Evolutionary conservation across 1,139 yeast species (phyloP), one percentile per base, ranked within the genome.

Genomic region (Candida buenavistaensis): DNA sequence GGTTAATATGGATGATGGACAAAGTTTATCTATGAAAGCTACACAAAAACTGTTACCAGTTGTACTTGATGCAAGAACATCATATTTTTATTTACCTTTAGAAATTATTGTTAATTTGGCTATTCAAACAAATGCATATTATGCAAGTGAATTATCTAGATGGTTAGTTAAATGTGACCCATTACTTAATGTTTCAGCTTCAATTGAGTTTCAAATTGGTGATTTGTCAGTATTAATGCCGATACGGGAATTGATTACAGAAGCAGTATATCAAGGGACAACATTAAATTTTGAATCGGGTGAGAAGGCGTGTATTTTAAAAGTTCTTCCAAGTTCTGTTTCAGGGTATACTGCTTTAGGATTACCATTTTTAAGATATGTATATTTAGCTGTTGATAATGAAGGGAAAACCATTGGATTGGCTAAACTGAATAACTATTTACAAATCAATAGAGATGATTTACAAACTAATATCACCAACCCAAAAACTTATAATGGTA

Each of bases 81-180:
- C 61, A n/a, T 71, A 63, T 50, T 70, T 72, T 19, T 75, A 67
- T 48, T 55, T 86, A 31, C 95, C 95, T 0, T 61, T 75, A 33
- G 69, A 73, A 29, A 54, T 78, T 3, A 63, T 86, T 32, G 71
- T 85, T 32, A 77, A 78, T 47, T 57, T 87, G 26, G 92, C 95
- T 0, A 66, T 83, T 13, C 95, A 86, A 59, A 64, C 83, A 15
- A 82, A 82, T 48, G 95, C 95, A 0, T 74, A 70, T 43, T 86
- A 78, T 54, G 69, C 76, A 6, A 52, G 62, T 3, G 70, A 72
- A 11, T 50, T 69, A 6, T 65, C 63, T 14, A 45, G 73, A 15
- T 86, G 95, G 95, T 54, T 84, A 14, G 85, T 83, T 16, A 74
- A 75, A 40, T 87, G 96, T 59, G 58, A 66, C n/a, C 51, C 69